Base-by-base conservation (phyloP, 1,284 basidiomycete genomes). In the Gymnopus androsaceus region DNA sequence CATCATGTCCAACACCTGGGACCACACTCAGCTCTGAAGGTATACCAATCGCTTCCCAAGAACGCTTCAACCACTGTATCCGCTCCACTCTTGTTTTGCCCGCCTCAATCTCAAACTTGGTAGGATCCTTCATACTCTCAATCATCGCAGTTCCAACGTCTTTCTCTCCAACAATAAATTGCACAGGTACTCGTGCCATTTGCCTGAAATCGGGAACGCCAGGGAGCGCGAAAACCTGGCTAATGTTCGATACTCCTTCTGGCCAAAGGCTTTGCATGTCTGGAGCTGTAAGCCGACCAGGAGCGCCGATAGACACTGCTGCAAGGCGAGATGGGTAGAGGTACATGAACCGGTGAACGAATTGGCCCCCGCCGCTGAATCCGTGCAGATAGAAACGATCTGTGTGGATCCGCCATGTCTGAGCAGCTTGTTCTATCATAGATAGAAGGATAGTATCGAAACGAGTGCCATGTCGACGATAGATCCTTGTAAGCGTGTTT, bases 301-400 rank as follows among this genome's bases (percentile, higher is more conserved):
- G 65, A 4, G 66, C 62, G n/a, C 61, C 66, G 40, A 66, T 60
- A 0, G 62, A 64, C 2, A 65, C 58, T 15, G 60, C 65, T 5
- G 44, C 45, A 30, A 67, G 56, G 9, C 65, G 51, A 2, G 46
- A 17, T 14, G 65, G 62, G 33, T 67, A 56, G 2, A 68, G 56
- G 48, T 67, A 67, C 28, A 61, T 23, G 46, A 68, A 68, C 3
- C 65, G 60, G 49, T 66, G 66, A 30, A 60, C 64, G 38, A 68
- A 68, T 37, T 68, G 66, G 2, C 59, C 65, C 9, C 66, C 66
- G 2, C 56, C 66, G 53, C 65, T 66, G 48, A 66, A 67, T 2
- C 66, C 66, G 45, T 68, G 64, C 28, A 68, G 23, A 28, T 57
- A 65, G 33, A 68, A 60, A 27, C 52, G 37, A 11, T 59, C 59